Percentiles rank a stretch among this genome's conserved stretches.
These are phyloP conservation scores for Neurospora pannonica DNA, from an alignment of 495 filamentous ascomycete species.

Conservation along the genomic window DNA sequence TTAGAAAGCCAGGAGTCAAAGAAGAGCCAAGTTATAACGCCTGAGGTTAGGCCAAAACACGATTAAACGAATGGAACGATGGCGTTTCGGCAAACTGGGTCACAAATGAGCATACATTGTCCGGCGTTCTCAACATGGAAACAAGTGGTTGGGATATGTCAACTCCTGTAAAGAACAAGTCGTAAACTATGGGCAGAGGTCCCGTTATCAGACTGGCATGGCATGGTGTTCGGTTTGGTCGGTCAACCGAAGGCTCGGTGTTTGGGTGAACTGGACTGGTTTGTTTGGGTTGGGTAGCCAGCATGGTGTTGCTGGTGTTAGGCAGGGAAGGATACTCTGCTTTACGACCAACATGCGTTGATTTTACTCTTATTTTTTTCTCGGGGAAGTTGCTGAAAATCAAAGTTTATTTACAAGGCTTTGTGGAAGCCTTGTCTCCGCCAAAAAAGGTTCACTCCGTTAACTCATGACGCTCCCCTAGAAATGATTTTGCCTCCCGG, in stretches of 20 bases:
- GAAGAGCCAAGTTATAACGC: neutral
- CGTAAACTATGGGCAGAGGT: neutral
- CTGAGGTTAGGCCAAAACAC: neutral
- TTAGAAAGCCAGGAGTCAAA: neutral
- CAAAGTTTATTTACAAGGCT: neutral
- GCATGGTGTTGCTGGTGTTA: neutral
- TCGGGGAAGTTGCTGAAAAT: neutral
- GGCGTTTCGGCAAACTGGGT: neutral
- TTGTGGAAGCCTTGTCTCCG: neutral
- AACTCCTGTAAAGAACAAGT: neutral
- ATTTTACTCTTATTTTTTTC: neutral
- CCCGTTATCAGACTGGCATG: neutral
- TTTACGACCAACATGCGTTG: neutral
- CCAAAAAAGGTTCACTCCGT: neutral
- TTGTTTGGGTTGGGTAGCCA: neutral
- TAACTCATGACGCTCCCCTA: neutral
- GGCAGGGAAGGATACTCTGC: neutral
- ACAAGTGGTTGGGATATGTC: neutral
- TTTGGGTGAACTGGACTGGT: neutral
- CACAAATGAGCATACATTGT: neutral
- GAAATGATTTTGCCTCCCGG: neutral
- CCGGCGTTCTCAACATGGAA: neutral
- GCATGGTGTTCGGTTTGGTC: neutral
- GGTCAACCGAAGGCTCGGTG: neutral
- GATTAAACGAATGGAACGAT: neutral